phyloP scores from a whole-genome alignment of 306 rosid species.

The Cicer bijugum region DNA sequence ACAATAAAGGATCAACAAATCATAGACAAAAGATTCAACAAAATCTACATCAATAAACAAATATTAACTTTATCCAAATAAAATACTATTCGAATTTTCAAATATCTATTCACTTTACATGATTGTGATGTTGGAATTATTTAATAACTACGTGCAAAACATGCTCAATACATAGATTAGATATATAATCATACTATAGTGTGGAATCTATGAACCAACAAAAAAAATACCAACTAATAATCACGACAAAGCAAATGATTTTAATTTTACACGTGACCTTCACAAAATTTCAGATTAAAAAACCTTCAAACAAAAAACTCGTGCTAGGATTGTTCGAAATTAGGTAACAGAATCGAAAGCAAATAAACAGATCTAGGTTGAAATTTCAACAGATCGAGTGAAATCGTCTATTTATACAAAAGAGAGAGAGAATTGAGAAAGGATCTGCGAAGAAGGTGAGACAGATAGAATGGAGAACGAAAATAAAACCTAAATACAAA shows the following conservation, averaged over 20 bases:
- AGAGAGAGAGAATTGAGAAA: background rate
- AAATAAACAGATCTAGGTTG: constrained; percentile 5
- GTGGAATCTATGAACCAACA: background rate
- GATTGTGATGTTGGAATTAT: background rate
- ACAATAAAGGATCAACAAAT: constrained; percentile 12
- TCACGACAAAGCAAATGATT: background rate
- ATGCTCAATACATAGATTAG: too few species aligned
- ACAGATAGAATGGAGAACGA: background rate
- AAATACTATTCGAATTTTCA: constrained; percentile 22
- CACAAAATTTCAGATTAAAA: constrained; percentile 10
- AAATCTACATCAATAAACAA: background rate
- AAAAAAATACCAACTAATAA: background rate
- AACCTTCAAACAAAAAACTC: background rate
- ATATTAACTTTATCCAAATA: background rate
- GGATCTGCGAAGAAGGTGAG: constrained; percentile 25
- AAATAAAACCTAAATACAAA: too few species aligned
- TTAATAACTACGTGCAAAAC: too few species aligned
- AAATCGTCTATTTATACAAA: background rate
- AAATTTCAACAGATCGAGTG: constrained; percentile 33
- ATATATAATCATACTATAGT: too few species aligned
- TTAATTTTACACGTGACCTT: background rate
- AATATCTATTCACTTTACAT: background rate
- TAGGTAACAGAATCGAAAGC: constrained; percentile 3
- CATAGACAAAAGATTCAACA: constrained; percentile 27
- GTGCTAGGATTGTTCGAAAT: background rate